A percentile compares a stretch with the other conserved stretches of the same genome.
These are phyloP conservation scores for Mrakia gelida DNA, from an alignment of 768 basidiomycete genomes.

Conservation along the genomic window DNA sequence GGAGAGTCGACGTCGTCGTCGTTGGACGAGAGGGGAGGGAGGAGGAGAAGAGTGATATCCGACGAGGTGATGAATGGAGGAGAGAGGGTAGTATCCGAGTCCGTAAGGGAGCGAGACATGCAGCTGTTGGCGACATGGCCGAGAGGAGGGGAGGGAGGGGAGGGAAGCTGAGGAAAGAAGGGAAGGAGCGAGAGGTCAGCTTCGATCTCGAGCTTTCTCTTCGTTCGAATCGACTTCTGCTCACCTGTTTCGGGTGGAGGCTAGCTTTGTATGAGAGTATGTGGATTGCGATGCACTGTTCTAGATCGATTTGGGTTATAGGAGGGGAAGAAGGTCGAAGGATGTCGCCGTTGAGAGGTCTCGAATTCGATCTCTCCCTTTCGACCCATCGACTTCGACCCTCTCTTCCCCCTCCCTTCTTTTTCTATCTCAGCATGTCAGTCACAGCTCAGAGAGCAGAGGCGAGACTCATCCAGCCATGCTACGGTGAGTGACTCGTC, in stretches of 20 bases:
- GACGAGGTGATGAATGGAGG: not conserved
- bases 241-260: too few relatives aligned
- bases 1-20: not conserved
- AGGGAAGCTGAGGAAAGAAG: not conserved
- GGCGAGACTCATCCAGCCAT: not conserved
- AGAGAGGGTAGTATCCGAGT: not conserved
- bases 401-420: not conserved
- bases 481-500: not conserved
- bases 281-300: too few relatives aligned
- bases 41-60: not conserved
- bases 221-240: not conserved
- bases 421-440: not conserved
- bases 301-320: too few relatives aligned
- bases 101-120: not conserved
- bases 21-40: not conserved
- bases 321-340: too few relatives aligned
- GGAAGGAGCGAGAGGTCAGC: not conserved
- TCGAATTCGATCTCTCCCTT: not conserved
- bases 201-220: not conserved
- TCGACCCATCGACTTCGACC: not conserved
- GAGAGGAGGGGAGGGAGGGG: not conserved
- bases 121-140: slow-evolving; percentile 6
- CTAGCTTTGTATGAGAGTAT: too few relatives aligned
- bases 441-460: not conserved
- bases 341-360: too few relatives aligned